These are phyloP conservation scores for Geotrichum histeridarum DNA, from an alignment of 1,139 yeast species.

Conservation along the genomic window DNA sequence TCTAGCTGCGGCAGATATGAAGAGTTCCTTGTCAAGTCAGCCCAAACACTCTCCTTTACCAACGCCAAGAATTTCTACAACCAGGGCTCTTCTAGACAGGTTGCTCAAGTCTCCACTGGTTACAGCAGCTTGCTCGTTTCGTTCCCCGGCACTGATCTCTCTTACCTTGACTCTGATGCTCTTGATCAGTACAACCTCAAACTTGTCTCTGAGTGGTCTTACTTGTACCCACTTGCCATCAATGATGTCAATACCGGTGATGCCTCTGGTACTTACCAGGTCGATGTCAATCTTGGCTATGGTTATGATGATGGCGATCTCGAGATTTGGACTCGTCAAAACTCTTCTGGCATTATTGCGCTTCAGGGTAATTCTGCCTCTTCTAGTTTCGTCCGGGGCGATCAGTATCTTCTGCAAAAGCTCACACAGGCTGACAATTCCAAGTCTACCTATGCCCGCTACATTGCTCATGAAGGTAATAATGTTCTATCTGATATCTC, in stretches of 20 bases:
- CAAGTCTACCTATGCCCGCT: conserved; percentile 12
- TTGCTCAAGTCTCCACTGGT: conserved; percentile 18
- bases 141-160: conserved; percentile 12
- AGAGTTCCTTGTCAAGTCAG: conserved; percentile 14
- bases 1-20: conserved; percentile 7
- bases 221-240: conserved; percentile 19
- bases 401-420: conserved; percentile 16
- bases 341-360: conserved; percentile 11
- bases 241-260: conserved; percentile 7
- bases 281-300: conserved; percentile 17
- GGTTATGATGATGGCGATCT: conserved; percentile 13
- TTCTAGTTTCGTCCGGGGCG: conserved; percentile 8
- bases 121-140: conserved; percentile 13
- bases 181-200: conserved; percentile 13
- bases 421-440: conserved; percentile 4
- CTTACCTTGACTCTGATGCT: conserved; percentile 9
- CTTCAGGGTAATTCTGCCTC: conserved; percentile 2
- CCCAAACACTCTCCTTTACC: conserved; percentile 18
- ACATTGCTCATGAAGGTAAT: conserved; percentile 7
- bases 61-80: conserved; percentile 17
- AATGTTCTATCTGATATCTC: conserved; percentile 6
- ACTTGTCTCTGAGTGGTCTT: conserved; percentile 14
- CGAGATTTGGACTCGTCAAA: conserved; percentile 20
- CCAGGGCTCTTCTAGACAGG: conserved; percentile 12
- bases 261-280: conserved; percentile 3